Evolutionary conservation across 306 rosid genomes (phyloP), one percentile per base, ranked within the genome.

Genomic region (Castanopsis chinensis): DNA sequence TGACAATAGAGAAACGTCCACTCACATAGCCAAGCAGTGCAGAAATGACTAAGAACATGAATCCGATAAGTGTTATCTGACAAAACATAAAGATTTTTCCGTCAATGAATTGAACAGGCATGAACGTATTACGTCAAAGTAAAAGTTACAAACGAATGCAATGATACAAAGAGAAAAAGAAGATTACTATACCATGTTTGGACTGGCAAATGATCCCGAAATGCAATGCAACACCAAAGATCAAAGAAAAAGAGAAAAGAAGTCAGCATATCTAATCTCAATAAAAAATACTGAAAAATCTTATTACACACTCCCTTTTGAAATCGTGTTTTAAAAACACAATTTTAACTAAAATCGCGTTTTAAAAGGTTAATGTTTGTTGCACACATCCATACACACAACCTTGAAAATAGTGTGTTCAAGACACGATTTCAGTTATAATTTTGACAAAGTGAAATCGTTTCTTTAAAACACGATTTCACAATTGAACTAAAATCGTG

Each of bases 11-110:
- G 52, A 70, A 41, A 75, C 53, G 75, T 76, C 71, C 63, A 89
- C 99, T 93, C 82, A 95, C 99, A 80, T 91, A 88, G 84, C 99
- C 91, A 85, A 93, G 96, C 80, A 88, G 84, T 33, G 99, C 91
- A 84, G 99, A 95, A 70, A 91, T 27, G 72, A 90, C 53, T 68
- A 93, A 86, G 85, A 91, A 88, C 90, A 90, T 85, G 85, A 95
- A 95, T 78, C 99, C 98, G 21, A 19, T 90, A 25, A 95, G 91
- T 61, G 99, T 93, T 84, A 93, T 93, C 98, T 96, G 94, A 75
- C 76, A 79, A 55, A 82, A 86, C 76, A 72, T 3, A 79, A 81
- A 58, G 84, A 78, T 76, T 64, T n/a, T 65, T 49, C 73, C 11
- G 54, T 85, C 71, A 81, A 75, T 14, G 13, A 70, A 72, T 63